Conservation (phyloP, 108 stramenopile species). For the Pelagomonas calceolata region DNA sequence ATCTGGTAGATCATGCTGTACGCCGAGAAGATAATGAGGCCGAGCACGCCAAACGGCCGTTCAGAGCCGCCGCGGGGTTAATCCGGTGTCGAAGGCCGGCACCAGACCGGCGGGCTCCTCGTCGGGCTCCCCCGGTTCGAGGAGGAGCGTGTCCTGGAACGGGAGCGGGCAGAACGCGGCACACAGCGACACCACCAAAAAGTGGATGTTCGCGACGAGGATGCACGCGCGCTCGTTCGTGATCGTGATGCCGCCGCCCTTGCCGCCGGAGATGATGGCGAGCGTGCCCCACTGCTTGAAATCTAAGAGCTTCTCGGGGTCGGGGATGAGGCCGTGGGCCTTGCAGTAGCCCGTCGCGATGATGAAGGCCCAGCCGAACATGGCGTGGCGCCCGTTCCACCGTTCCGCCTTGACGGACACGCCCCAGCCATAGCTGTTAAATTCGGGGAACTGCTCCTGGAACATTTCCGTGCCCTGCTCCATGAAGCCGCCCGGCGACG, state of each 20-base stretch:
- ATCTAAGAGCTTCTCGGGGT: constrained; percentile 64
- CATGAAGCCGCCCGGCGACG: constrained; percentile 26
- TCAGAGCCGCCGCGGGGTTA: constrained; percentile 88
- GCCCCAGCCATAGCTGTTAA: constrained; percentile 78
- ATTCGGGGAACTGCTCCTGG: constrained; percentile 56
- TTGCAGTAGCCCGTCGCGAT: constrained; percentile 88
- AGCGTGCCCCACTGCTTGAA: constrained; percentile 91
- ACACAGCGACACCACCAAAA: constrained; percentile 63
- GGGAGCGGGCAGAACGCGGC: constrained; percentile 79
- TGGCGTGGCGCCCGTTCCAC: constrained; percentile 67
- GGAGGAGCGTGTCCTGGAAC: constrained; percentile 79
- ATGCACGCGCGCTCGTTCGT: constrained; percentile 89
- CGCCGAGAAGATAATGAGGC: constrained; percentile 54
- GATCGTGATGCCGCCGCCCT: constrained; percentile 54
- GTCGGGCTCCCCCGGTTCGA: constrained; percentile 67
- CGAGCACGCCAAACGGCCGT: constrained; percentile 94
- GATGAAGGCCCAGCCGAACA: constrained; percentile 92
- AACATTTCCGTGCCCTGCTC: constrained; percentile 61
- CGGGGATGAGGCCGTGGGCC: constrained; percentile 91
- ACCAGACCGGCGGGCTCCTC: constrained; percentile 74
- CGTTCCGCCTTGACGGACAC: constrained; percentile 80
- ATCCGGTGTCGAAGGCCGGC: constrained; percentile 72
- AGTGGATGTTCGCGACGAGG: constrained; percentile 84
- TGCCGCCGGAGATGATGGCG: constrained; percentile 68
- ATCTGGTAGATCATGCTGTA: constrained; percentile 6